Percentiles rank a stretch among this genome's conserved stretches.
Conservation (phyloP, 306 rosid genomes). For the Cucurbita pepo region DNA sequence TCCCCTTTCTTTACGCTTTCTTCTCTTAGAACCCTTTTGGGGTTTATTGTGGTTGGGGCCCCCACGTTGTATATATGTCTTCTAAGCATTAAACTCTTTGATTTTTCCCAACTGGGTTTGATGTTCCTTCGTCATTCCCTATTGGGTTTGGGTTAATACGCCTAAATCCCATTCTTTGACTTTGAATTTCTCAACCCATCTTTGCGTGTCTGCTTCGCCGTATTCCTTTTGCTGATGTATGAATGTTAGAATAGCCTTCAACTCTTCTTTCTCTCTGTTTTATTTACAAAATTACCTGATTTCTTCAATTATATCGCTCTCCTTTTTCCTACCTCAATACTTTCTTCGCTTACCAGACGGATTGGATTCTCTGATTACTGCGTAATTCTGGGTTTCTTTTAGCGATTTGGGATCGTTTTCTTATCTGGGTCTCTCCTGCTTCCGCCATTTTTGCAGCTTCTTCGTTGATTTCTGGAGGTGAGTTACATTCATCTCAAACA, state of each 20-base stretch:
- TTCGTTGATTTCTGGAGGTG: constrained; percentile 26
- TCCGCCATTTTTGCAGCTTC: constrained; percentile 20
- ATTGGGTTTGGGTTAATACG: constrained; percentile 15
- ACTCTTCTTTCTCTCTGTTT: constrained; percentile 4
- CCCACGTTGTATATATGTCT: neutral
- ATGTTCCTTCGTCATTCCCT: constrained; percentile 30
- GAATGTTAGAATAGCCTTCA: constrained; percentile 19
- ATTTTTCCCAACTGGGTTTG: constrained; percentile 24
- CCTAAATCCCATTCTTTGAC: constrained; percentile 35
- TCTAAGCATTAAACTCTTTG: constrained; percentile 5
- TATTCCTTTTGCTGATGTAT: neutral
- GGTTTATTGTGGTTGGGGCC: constrained; percentile 5
- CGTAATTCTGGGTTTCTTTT: constrained; percentile 27
- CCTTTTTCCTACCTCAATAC: constrained; percentile 4
- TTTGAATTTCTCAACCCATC: constrained; percentile 22
- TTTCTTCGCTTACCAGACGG: constrained; percentile 4
- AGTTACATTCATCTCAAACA: constrained; percentile 15
- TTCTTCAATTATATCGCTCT: constrained; percentile 9
- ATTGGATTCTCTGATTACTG: constrained; percentile 7
- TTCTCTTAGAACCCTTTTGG: constrained; percentile 6
- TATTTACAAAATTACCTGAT: constrained; percentile 5
- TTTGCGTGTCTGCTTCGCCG: neutral
- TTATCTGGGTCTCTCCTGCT: constrained; percentile 30
- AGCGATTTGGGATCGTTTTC: constrained; percentile 25
- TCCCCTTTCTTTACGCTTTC: constrained; percentile 6